phyloP scores from a whole-genome alignment of 1,139 yeast species.

The Geotrichum citri-aurantii region DNA sequence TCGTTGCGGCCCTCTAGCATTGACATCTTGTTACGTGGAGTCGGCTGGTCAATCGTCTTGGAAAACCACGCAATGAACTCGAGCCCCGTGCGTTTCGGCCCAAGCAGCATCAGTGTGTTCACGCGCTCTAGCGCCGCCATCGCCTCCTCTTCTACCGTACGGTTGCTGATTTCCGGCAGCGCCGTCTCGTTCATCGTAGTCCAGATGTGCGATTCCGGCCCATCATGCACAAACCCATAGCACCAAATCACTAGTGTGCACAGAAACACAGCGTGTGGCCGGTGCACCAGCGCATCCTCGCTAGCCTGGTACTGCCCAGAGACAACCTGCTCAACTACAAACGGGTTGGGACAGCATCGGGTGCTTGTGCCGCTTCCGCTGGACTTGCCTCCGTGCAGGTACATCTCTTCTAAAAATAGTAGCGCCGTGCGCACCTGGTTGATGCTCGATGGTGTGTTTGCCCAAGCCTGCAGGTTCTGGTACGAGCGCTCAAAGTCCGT shows the following conservation, averaged over 20 bases:
- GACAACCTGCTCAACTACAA: conserved; percentile 28
- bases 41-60: background rate
- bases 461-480: conserved; percentile 4
- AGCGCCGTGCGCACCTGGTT: conserved; percentile 26
- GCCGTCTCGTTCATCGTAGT: background rate
- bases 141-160: background rate
- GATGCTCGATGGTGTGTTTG: background rate
- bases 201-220: conserved; percentile 46
- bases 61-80: conserved; percentile 10
- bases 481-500: conserved; percentile 27
- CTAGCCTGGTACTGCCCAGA: conserved; percentile 40
- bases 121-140: conserved; percentile 1
- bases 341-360: conserved; percentile 16
- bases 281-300: conserved; percentile 49
- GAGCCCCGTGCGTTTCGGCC: background rate
- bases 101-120: background rate
- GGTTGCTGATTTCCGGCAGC: background rate
- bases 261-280: conserved; percentile 52
- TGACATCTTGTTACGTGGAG: conserved; percentile 13
- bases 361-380: background rate
- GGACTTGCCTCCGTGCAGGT: conserved; percentile 12
- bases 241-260: conserved; percentile 55
- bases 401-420: conserved; percentile 29
- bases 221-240: conserved; percentile 47
- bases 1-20: conserved; percentile 24